Conservation (phyloP, 1,284 basidiomycete species). For the Macrocybe sp. region DNA sequence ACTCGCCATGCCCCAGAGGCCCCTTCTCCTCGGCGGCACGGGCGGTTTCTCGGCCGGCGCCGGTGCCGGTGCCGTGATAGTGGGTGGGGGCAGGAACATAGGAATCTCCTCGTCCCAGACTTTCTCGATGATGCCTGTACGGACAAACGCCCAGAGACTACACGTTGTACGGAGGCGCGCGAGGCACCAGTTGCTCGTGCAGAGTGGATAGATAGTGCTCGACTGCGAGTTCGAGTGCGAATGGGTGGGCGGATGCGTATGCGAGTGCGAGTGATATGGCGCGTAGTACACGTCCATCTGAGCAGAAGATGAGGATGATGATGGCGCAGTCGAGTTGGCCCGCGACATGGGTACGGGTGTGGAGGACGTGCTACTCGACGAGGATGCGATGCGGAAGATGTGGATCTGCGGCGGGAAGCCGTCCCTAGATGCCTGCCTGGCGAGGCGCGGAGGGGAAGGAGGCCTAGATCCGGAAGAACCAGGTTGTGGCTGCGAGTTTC, state of each 20-base stretch:
- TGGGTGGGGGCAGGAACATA: constrained; percentile 25
- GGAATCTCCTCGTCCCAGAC: constrained; percentile 79
- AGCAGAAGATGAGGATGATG: constrained; percentile 12
- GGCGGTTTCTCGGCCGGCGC: constrained; percentile 33
- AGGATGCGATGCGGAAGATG: constrained; percentile 52
- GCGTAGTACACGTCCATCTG: constrained; percentile 8
- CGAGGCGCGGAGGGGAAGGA: constrained; percentile 15
- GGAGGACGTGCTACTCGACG: constrained; percentile 22
- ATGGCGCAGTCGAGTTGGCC: constrained; percentile 18
- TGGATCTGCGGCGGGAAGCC: constrained; percentile 43
- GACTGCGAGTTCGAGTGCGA: constrained; percentile 19
- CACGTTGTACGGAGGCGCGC: constrained; percentile 80
- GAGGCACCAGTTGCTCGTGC: constrained; percentile 75
- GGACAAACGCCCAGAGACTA: constrained; percentile 87
- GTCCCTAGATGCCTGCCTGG: constrained; percentile 14
- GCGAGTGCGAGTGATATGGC: constrained; percentile 12
- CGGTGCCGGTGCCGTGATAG: constrained; percentile 10
- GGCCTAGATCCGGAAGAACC: constrained; percentile 8
- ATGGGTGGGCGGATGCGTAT: not conserved
- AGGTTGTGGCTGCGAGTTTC: constrained; percentile 8
- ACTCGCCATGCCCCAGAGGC: constrained; percentile 54
- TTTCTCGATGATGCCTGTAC: constrained; percentile 75
- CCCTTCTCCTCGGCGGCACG: constrained; percentile 46
- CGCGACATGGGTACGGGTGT: constrained; percentile 23
- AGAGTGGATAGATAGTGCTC: constrained; percentile 65